phyloP scores from a whole-genome alignment of 208 protist genomes.

The Trypanosomatidae sp. region DNA sequence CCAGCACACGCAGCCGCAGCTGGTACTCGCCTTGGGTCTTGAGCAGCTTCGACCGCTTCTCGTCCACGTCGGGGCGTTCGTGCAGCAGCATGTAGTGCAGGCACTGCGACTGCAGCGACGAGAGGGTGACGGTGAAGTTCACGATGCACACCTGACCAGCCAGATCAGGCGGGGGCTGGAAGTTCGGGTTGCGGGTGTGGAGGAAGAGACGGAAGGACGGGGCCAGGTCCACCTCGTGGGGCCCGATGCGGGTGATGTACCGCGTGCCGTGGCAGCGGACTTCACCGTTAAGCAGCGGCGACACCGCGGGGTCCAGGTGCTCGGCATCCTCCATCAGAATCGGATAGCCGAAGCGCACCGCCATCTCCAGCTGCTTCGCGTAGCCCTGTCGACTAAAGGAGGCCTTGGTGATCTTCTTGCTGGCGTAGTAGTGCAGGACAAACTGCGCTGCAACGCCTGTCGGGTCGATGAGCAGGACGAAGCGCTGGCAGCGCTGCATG shows the following conservation, averaged over 20 bases:
- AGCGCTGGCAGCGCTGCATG: conserved; percentile 93
- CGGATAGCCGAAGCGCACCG: conserved; percentile 98
- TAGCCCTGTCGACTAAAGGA: conserved; percentile 97
- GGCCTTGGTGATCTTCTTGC: conserved; percentile 91
- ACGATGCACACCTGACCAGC: conserved; percentile 96
- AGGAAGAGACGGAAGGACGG: conserved; percentile 98
- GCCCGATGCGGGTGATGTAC: conserved; percentile 94
- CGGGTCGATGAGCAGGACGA: conserved; percentile 99
- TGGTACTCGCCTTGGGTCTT: conserved; percentile 95
- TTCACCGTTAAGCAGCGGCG: conserved; percentile 98
- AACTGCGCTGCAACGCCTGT: conserved; percentile 96
- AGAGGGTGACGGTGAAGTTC: conserved; percentile 99
- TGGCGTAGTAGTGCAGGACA: conserved; percentile 82
- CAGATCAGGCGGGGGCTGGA: conserved; percentile 95
- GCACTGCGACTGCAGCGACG: conserved; percentile 95
- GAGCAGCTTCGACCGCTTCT: conserved; percentile 90
- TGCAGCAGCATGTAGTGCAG: conserved; percentile 89
- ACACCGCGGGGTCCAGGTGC: conserved; percentile 97
- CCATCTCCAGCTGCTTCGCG: conserved; percentile 98
- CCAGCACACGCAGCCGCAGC: conserved; percentile 92
- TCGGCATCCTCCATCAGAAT: conserved; percentile 99
- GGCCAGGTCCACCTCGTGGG: conserved; percentile 98
- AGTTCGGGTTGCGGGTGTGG: conserved; percentile 95
- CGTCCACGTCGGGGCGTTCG: conserved; percentile 97
- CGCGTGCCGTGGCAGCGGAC: conserved; percentile 95